Percentiles rank a stretch among this genome's conserved stretches.
Conservation (phyloP, 192 early-diverging fungal species). For the Coemansia sp. region DNA sequence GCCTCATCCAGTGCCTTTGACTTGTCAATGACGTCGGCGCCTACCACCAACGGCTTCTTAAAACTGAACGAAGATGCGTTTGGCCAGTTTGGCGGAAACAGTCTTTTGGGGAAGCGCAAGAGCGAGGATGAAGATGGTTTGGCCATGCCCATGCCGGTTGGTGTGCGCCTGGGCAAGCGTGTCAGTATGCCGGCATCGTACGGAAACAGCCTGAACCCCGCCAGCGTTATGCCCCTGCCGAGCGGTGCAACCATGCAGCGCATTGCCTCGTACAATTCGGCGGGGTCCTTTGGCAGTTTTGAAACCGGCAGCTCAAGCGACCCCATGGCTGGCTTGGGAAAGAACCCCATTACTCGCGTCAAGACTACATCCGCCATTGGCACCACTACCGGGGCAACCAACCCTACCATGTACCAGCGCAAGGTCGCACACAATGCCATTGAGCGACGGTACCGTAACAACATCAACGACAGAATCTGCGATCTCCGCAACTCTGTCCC, state of each 20-base stretch:
- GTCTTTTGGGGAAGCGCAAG: conserved; percentile 24
- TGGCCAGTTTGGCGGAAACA: background rate
- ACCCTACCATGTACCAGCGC: conserved; percentile 55
- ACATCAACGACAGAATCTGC: conserved; percentile 92
- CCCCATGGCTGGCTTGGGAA: background rate
- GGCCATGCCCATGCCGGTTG: conserved; percentile 6
- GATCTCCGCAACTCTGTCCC: conserved; percentile 84
- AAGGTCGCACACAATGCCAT: conserved; percentile 95
- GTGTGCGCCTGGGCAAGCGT: conserved; percentile 36
- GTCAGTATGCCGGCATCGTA: conserved; percentile 38
- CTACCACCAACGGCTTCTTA: background rate
- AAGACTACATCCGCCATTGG: conserved; percentile 2
- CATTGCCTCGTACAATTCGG: conserved; percentile 33
- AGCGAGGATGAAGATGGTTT: conserved; percentile 4
- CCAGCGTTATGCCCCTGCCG: conserved; percentile 11
- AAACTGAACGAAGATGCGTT: background rate
- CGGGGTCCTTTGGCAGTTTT: background rate
- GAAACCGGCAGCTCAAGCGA: background rate
- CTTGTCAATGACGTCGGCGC: background rate
- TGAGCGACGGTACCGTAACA: conserved; percentile 90
- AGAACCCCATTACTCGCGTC: conserved; percentile 11
- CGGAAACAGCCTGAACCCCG: background rate
- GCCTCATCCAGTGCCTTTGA: background rate
- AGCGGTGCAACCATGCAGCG: conserved; percentile 25
- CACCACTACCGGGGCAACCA: background rate